These are phyloP conservation scores for Brassica cretica DNA, from an alignment of 345 rosid genomes.

Conservation along the genomic window DNA sequence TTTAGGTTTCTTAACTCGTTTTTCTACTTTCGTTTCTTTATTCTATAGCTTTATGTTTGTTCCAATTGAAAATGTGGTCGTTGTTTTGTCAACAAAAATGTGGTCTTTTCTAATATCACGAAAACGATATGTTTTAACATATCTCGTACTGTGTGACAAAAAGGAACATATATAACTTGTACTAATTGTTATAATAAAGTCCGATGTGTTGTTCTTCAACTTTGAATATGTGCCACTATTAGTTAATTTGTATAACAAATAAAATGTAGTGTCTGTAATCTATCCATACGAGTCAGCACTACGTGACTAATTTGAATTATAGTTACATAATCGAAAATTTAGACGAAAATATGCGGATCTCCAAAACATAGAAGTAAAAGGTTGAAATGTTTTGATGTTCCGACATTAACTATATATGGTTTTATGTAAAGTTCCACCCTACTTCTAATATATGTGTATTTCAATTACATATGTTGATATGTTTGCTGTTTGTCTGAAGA, in stretches of 20 bases:
- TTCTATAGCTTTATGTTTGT: background rate
- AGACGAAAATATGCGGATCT: background rate
- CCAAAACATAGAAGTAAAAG: background rate
- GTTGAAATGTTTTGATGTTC: background rate
- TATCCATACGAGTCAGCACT: background rate
- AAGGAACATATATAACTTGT: constrained; percentile 22
- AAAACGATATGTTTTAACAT: background rate
- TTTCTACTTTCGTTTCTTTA: constrained; percentile 5
- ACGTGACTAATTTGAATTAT: background rate
- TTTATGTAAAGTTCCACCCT: background rate
- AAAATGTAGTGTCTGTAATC: background rate
- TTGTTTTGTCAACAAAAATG: background rate
- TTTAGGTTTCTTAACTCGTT: constrained; percentile 9
- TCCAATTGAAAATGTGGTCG: background rate
- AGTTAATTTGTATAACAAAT: background rate
- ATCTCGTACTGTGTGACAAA: constrained; percentile 14
- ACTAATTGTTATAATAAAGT: constrained; percentile 19
- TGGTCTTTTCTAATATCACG: background rate
- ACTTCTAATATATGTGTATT: background rate
- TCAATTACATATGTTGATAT: background rate
- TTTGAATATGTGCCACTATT: constrained; percentile 11
- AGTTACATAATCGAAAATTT: background rate
- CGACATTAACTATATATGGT: background rate
- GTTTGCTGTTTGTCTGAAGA: background rate
- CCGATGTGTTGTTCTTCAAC: constrained; percentile 7